These are phyloP conservation scores for Leersia perrieri DNA, from an alignment of 176 grass and related monocot genomes.

Conservation along the genomic window DNA sequence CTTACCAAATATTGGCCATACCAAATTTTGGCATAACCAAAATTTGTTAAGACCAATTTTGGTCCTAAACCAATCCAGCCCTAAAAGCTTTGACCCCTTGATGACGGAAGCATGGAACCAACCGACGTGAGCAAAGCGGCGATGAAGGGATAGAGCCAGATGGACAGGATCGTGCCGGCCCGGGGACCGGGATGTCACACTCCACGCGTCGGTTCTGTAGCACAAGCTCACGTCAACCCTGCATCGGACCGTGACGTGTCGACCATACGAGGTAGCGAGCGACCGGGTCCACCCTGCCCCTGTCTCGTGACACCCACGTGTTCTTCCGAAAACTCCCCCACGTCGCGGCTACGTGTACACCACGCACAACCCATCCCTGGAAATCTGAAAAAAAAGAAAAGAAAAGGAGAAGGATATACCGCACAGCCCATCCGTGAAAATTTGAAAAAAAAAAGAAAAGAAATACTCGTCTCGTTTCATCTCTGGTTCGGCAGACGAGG, in stretches of 20 bases:
- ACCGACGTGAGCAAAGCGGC: background rate
- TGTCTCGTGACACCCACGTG: background rate
- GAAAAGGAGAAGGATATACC: too few relatives aligned
- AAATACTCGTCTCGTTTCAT: background rate
- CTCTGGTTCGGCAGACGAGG: background rate
- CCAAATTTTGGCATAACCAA: too few relatives aligned
- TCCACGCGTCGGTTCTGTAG: background rate
- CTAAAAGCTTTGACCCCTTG: too few relatives aligned
- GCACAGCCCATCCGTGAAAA: background rate
- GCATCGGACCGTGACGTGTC: conserved; percentile 37
- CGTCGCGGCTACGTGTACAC: background rate
- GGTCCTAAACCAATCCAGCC: too few relatives aligned
- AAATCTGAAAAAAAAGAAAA: too few relatives aligned
- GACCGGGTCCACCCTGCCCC: background rate
- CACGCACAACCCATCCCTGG: background rate
- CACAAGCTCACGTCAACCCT: conserved; percentile 1
- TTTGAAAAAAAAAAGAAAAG: too few relatives aligned
- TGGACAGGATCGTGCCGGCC: background rate
- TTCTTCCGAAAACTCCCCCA: too few relatives aligned
- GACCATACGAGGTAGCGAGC: conserved; percentile 29
- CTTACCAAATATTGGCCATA: too few relatives aligned
- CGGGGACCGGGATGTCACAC: background rate
- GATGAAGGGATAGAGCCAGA: background rate
- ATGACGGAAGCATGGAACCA: too few relatives aligned
- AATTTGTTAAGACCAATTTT: too few relatives aligned